Evolutionary conservation across 371 early-diverging fungal genomes (phyloP), one percentile per base, ranked within the genome.

Genomic region (Apophysomyces ossiformis): DNA sequence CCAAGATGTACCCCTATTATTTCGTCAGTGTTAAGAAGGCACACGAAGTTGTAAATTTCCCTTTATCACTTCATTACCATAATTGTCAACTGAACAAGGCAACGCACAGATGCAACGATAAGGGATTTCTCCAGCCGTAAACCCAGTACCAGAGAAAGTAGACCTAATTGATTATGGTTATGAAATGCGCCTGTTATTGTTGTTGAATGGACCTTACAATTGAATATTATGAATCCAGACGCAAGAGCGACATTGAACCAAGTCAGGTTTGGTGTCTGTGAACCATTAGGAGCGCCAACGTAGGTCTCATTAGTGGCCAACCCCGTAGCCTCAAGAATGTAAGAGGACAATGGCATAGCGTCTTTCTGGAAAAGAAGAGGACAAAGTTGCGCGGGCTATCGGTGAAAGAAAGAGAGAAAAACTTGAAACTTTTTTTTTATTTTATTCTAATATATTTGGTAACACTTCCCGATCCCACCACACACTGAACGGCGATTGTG

Each of bases 61-160:
- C 57, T 13, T 0, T 39, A 12, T 18, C 0, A 9, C n/a, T 50
- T 26, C 36, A 43, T 41, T 71, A 81, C 90, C 90, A 90, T 89
- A 58, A 88, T 73, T 3, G 87, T 84, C 62, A 90, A 69, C 65
- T 90, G 89, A 16, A 89, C 78, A 59, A 87, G 60, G 66, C 89
- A 89, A 11, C 90, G 79, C 16, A 84, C 59, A 1, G 90, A 83
- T 7, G 89, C 84, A 26, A 91, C 81, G 16, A 91, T 61, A 32
- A 93, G 70, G 2, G 86, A 83, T 46, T 70, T 83, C 63, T 87
- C 88, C 7, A 93, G 70, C 4, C 79, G 77, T n/a, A 93, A 78
- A 0, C 85, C 82, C 16, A 92, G 69, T 41, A 71, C 69, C 7
- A 81, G 44, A 0, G 93, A 92, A 21, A 91, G 78, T 0, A 75